These are phyloP conservation scores for Penicillium sp. DNA, from an alignment of 2,329 filamentous ascomycete genomes.

Conservation along the genomic window DNA sequence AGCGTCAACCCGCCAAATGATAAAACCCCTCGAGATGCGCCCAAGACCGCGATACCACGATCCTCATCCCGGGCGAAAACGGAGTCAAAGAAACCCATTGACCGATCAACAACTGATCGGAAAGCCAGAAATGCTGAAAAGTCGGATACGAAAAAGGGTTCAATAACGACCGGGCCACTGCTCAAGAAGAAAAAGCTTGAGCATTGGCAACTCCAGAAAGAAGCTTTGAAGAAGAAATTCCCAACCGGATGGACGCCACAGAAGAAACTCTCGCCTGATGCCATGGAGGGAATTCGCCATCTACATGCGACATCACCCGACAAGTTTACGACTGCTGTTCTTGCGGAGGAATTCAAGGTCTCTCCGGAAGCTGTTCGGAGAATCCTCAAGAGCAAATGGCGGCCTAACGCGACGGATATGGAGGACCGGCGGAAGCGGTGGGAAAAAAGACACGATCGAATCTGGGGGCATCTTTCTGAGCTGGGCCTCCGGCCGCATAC, in stretches of 20 bases:
- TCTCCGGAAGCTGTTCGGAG: conserved; percentile 85
- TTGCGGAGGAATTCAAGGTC: conserved; percentile 82
- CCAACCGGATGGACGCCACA: conserved; percentile 77
- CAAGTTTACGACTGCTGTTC: conserved; percentile 72
- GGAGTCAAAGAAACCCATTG: not conserved
- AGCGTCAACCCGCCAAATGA: not conserved
- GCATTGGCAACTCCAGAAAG: conserved; percentile 77
- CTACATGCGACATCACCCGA: conserved; percentile 78
- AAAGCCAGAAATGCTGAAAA: not conserved
- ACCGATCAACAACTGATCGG: not conserved
- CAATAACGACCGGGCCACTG: not conserved
- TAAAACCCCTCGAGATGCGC: not conserved
- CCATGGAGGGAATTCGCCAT: conserved; percentile 84
- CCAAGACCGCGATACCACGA: not conserved
- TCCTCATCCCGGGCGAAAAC: not conserved
- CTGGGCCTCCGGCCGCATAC: conserved; percentile 62
- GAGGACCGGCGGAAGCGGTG: conserved; percentile 48
- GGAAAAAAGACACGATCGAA: conserved; percentile 50
- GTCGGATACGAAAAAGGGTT: not conserved
- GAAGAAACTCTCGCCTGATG: conserved; percentile 89
- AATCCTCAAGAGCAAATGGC: conserved; percentile 70
- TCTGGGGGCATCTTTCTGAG: conserved; percentile 53
- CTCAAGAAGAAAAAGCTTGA: conserved; percentile 49
- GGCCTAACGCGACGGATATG: conserved; percentile 44
- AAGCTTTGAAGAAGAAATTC: conserved; percentile 76